Evolutionary conservation across 1,284 basidiomycete species (phyloP).

Genomic region (Tetrapyrgos nigripes): DNA sequence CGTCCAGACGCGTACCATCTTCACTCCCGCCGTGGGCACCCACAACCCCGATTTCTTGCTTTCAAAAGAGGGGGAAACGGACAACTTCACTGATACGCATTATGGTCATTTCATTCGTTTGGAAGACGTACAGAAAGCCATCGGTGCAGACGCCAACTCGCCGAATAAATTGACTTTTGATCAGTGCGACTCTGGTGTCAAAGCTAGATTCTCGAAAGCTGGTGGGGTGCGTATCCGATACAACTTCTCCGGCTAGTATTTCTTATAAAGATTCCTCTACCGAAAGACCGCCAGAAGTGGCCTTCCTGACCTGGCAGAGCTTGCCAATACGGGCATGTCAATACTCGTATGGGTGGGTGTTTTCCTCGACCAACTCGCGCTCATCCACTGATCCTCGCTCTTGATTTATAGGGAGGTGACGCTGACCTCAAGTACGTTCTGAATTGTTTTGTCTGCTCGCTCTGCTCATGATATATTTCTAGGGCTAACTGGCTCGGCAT

Average conservation of each 20-base stretch:
- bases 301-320: conserved; percentile 37
- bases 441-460: not conserved
- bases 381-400: conserved; percentile 27
- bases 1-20: conserved; percentile 32
- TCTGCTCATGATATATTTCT: not conserved
- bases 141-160: conserved; percentile 32
- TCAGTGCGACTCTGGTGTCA: conserved; percentile 31
- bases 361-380: not conserved
- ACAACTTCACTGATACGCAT: not conserved
- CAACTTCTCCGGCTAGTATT: not conserved
- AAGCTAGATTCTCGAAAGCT: conserved; percentile 13
- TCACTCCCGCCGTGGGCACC: conserved; percentile 40
- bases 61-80: conserved; percentile 21
- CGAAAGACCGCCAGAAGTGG: conserved; percentile 38
- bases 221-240: conserved; percentile 16
- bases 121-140: conserved; percentile 30
- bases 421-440: conserved; percentile 41
- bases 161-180: conserved; percentile 29
- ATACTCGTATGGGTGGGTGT: conserved; percentile 14
- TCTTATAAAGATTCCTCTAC: not conserved
- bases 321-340: conserved; percentile 36
- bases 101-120: conserved; percentile 39
- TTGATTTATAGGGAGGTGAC: conserved; percentile 46
- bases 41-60: conserved; percentile 44
- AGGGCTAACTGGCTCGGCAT: conserved; percentile 47